phyloP scores from a whole-genome alignment of 176 grass and related monocot genomes.

The Coix lacrymajobi region DNA sequence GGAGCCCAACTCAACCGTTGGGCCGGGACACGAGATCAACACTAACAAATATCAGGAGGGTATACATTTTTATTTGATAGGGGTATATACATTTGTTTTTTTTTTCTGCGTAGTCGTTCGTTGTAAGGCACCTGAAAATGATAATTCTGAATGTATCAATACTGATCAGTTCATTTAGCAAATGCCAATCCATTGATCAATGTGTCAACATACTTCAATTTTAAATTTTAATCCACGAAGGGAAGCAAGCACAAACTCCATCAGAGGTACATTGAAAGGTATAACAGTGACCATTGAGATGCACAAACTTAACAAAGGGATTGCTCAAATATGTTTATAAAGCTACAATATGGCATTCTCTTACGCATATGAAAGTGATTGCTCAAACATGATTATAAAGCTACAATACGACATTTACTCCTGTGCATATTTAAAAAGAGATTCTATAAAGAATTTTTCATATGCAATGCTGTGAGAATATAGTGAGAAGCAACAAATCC shows the following conservation, averaged over 20 bases:
- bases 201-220: not conserved
- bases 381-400: not conserved
- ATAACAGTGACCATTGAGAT: not conserved
- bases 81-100: conserved; percentile 43
- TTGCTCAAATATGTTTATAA: not conserved
- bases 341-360: not conserved
- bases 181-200: not conserved
- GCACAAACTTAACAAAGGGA: not conserved
- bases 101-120: conserved; percentile 46
- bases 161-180: not conserved
- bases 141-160: not conserved
- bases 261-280: conserved; percentile 50
- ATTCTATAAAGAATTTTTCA: not conserved
- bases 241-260: conserved; percentile 81
- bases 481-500: not conserved
- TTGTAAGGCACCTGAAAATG: conserved; percentile 15
- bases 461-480: not conserved
- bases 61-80: not conserved
- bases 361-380: not conserved
- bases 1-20: too few relatives aligned
- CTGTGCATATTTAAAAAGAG: not conserved
- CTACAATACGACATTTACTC: not conserved
- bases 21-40: too few relatives aligned
- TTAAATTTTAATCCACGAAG: conserved; percentile 31
- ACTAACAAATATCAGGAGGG: not conserved